Conservation (phyloP, 2,329 filamentous ascomycete species). For the Fusarium pseudonygamai region DNA sequence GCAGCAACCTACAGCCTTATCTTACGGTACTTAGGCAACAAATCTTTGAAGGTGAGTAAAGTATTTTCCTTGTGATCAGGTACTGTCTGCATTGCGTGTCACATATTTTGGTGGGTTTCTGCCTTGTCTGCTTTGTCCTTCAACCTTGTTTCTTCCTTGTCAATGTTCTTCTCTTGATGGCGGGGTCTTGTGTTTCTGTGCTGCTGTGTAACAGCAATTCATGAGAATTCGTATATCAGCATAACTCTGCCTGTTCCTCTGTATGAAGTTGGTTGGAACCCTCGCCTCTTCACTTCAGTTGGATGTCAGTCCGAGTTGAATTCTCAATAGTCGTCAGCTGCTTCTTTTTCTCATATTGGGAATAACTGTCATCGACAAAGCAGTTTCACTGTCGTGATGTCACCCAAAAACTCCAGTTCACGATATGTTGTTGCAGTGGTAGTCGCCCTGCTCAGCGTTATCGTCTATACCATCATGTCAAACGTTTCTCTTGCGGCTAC, state of each 20-base stretch:
- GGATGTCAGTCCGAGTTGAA: neutral
- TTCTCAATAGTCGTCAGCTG: neutral
- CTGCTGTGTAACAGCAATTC: constrained; percentile 22
- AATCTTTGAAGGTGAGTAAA: constrained; percentile 40
- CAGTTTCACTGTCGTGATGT: constrained; percentile 19
- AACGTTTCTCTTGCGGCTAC: neutral
- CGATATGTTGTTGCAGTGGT: constrained; percentile 29
- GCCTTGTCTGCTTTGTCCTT: constrained; percentile 28
- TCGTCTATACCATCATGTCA: constrained; percentile 15
- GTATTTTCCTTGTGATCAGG: constrained; percentile 25
- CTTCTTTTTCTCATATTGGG: neutral
- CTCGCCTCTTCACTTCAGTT: neutral
- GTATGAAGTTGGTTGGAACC: neutral
- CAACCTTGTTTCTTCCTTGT: neutral
- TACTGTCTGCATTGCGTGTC: constrained; percentile 33
- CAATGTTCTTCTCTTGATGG: constrained; percentile 7
- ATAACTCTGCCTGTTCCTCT: neutral
- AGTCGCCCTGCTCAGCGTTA: constrained; percentile 38
- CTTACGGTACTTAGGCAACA: constrained; percentile 29
- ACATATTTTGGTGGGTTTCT: constrained; percentile 21
- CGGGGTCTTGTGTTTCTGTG: constrained; percentile 24
- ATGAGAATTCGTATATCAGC: constrained; percentile 22
- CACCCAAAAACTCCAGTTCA: constrained; percentile 3
- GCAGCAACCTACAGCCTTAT: constrained; percentile 26
- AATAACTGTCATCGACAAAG: constrained; percentile 1